phyloP scores from a whole-genome alignment of 1,284 basidiomycete species.

The Boletellus deceptivus region DNA sequence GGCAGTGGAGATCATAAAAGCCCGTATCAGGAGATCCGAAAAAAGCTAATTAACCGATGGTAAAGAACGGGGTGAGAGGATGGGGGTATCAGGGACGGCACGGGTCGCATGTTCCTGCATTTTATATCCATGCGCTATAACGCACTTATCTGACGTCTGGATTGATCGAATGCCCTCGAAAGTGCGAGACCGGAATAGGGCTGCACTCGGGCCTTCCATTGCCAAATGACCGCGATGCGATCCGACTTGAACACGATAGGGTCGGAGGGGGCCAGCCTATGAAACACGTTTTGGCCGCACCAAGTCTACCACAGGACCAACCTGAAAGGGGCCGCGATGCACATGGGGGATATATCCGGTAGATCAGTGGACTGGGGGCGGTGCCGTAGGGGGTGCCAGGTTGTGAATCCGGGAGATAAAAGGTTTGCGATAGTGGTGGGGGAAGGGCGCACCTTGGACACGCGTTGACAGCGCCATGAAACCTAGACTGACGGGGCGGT shows the following conservation, averaged over 20 bases:
- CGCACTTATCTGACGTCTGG: conserved; percentile 23
- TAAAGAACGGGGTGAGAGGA: conserved; percentile 13
- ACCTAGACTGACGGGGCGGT: conserved; percentile 32
- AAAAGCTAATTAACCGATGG: conserved; percentile 20
- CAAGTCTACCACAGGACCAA: conserved; percentile 16
- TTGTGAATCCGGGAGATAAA: conserved; percentile 22
- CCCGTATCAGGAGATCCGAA: conserved; percentile 20
- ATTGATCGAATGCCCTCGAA: conserved; percentile 33
- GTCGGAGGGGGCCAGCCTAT: conserved; percentile 21
- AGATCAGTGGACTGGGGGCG: conserved; percentile 30
- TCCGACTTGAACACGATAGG: conserved; percentile 25
- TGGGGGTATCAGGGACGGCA: conserved; percentile 28
- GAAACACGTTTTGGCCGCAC: conserved; percentile 34
- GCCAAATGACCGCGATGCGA: conserved; percentile 34
- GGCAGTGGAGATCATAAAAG: conserved; percentile 31
- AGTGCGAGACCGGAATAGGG: conserved; percentile 23
- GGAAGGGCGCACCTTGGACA: conserved; percentile 31
- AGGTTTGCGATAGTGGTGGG: conserved; percentile 22
- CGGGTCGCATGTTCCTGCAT: conserved; percentile 19
- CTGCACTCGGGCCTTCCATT: conserved; percentile 32
- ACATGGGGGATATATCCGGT: conserved; percentile 30
- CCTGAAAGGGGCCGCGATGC: conserved; percentile 23
- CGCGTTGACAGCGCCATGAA: conserved; percentile 35
- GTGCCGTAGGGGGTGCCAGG: conserved; percentile 22
- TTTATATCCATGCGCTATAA: conserved; percentile 30